Evolutionary conservation across 2,329 filamentous ascomycete species (phyloP).

Genomic region (Colletotrichum eleusines): DNA sequence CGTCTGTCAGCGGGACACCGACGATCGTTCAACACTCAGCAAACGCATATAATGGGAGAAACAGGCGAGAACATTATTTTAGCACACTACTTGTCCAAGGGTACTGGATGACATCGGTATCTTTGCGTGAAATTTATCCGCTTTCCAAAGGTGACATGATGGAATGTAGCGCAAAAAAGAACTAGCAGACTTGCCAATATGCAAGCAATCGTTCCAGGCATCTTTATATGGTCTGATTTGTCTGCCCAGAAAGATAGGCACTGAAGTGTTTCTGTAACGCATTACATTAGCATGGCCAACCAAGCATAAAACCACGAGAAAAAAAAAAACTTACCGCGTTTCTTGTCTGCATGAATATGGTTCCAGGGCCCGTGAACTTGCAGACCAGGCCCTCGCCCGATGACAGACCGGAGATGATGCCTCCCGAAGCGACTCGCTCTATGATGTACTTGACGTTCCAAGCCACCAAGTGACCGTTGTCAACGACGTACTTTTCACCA

Average conservation of each 20-base stretch:
- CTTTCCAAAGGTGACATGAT: neutral
- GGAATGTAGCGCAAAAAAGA: neutral
- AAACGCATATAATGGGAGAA: neutral
- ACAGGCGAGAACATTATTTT: constrained; percentile 16
- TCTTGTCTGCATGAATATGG: constrained; percentile 91
- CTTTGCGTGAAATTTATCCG: neutral
- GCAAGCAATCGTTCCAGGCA: too few relatives aligned
- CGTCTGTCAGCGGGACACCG: neutral
- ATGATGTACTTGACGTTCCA: constrained; percentile 97
- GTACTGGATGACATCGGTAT: neutral
- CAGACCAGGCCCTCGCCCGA: constrained; percentile 92
- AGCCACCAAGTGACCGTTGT: constrained; percentile 93
- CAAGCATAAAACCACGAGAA: too few relatives aligned
- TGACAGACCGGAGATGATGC: constrained; percentile 87
- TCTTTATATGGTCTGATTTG: constrained; percentile 48
- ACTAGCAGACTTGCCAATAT: neutral
- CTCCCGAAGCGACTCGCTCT: constrained; percentile 89
- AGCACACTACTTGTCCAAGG: constrained; percentile 1
- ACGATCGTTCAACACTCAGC: neutral
- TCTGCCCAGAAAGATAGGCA: constrained; percentile 64
- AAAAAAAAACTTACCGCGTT: constrained; percentile 72
- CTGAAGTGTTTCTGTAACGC: constrained; percentile 61
- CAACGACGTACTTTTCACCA: constrained; percentile 90
- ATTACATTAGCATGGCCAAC: neutral
- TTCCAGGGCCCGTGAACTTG: constrained; percentile 92